Evolutionary conservation across 75 land plant genomes (phyloP).

Genomic region (Sequoia sempervirens): DNA sequence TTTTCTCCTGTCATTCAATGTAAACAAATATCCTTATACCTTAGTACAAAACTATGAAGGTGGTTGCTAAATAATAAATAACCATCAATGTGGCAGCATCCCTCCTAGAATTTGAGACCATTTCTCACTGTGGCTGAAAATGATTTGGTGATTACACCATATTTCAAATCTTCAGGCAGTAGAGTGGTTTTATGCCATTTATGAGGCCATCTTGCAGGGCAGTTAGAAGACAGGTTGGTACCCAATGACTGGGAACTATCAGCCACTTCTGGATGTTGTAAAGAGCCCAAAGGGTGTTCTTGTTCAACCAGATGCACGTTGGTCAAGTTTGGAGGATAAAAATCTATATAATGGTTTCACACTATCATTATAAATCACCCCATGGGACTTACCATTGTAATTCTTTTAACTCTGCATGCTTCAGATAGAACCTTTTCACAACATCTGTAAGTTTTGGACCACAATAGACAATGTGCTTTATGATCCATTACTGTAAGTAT

Average conservation of each 20-base stretch:
- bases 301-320: neutral
- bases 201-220: neutral
- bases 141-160: neutral
- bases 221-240: neutral
- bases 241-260: neutral
- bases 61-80: too few species aligned
- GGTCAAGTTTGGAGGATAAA: neutral
- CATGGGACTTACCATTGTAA: neutral
- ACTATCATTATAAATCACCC: neutral
- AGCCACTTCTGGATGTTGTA: neutral
- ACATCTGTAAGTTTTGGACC: neutral
- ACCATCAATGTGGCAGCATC: neutral
- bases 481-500: neutral
- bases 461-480: neutral
- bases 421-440: neutral
- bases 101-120: neutral
- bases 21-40: too few species aligned
- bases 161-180: neutral
- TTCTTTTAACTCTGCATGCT: neutral
- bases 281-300: neutral
- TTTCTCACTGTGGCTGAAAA: neutral
- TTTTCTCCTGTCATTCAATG: too few species aligned
- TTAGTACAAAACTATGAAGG: too few species aligned
- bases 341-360: neutral
- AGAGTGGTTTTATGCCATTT: neutral